These are phyloP conservation scores for Arctium lappa DNA, from an alignment of 129 eudicot species.

Conservation along the genomic window DNA sequence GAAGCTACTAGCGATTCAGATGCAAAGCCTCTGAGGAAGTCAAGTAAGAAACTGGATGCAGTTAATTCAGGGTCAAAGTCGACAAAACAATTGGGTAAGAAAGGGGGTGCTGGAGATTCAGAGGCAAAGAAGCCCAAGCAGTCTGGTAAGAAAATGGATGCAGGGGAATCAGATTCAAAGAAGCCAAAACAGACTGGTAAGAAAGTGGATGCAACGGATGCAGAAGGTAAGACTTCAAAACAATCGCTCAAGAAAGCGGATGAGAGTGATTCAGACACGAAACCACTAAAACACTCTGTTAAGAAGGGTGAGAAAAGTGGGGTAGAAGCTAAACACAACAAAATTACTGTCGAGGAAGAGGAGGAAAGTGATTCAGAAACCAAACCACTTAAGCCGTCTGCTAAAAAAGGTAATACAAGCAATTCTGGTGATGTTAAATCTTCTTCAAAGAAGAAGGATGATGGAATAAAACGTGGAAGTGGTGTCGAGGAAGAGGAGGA, in stretches of 20 bases:
- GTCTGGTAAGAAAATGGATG: constrained; percentile 44
- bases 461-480: not conserved
- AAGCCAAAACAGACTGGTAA: constrained; percentile 35
- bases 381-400: constrained; percentile 20
- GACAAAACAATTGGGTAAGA: constrained; percentile 34
- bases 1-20: constrained; percentile 37
- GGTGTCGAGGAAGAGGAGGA: constrained; percentile 27
- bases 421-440: constrained; percentile 26
- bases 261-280: constrained; percentile 45
- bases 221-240: constrained; percentile 27
- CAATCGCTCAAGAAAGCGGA: constrained; percentile 29
- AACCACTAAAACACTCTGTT: constrained; percentile 30
- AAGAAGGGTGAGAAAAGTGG: constrained; percentile 39
- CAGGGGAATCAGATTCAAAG: constrained; percentile 37
- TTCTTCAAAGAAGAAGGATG: constrained; percentile 41
- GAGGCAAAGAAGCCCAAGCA: constrained; percentile 36
- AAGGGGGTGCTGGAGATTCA: constrained; percentile 37
- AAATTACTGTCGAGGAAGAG: constrained; percentile 31
- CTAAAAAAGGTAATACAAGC: constrained; percentile 31
- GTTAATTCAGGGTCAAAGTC: constrained; percentile 29
- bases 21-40: constrained; percentile 27
- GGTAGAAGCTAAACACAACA: constrained; percentile 29
- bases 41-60: constrained; percentile 16
- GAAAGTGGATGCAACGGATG: constrained; percentile 34
- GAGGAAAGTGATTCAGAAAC: constrained; percentile 33